Evolutionary conservation across 2,329 filamentous ascomycete genomes (phyloP).

Genomic region (Aspergillus intermedius): DNA sequence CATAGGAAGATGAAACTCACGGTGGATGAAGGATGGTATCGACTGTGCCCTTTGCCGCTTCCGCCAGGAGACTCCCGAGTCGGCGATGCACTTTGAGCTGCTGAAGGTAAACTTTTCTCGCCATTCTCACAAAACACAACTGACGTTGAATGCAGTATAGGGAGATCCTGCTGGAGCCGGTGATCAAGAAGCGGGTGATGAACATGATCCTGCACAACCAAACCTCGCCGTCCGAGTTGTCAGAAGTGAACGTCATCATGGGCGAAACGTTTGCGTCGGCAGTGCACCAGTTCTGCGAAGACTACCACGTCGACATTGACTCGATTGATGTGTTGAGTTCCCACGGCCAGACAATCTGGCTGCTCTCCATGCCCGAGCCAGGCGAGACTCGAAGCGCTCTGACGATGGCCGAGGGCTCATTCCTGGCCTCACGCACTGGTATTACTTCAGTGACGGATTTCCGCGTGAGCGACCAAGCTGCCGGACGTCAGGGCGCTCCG

Average conservation of each 20-base stretch:
- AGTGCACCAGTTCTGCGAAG: slow-evolving; percentile 45
- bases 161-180: slow-evolving; percentile 49
- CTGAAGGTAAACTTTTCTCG: slow-evolving; percentile 25
- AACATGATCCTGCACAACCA: slow-evolving; percentile 51
- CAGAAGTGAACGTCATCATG: slow-evolving; percentile 52
- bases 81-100: slow-evolving; percentile 51
- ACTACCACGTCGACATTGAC: slow-evolving; percentile 37
- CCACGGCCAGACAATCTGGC: slow-evolving; percentile 55
- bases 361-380: slow-evolving; percentile 47
- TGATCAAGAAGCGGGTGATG: slow-evolving; percentile 53
- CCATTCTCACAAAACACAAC: background rate
- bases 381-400: slow-evolving; percentile 45
- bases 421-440: slow-evolving; percentile 50
- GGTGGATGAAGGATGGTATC: slow-evolving; percentile 41
- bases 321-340: slow-evolving; percentile 52
- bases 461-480: slow-evolving; percentile 50
- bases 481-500: slow-evolving; percentile 50
- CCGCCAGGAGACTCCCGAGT: slow-evolving; percentile 46
- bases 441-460: slow-evolving; percentile 57
- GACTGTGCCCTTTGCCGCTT: slow-evolving; percentile 55
- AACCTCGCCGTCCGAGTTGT: slow-evolving; percentile 49
- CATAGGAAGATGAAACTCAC: background rate
- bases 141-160: slow-evolving; percentile 38
- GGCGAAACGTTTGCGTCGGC: slow-evolving; percentile 52
- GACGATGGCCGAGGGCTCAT: slow-evolving; percentile 53